Base-by-base conservation (phyloP, 2,329 filamentous ascomycete genomes). In the Mycosphaerelloides madeirae region DNA sequence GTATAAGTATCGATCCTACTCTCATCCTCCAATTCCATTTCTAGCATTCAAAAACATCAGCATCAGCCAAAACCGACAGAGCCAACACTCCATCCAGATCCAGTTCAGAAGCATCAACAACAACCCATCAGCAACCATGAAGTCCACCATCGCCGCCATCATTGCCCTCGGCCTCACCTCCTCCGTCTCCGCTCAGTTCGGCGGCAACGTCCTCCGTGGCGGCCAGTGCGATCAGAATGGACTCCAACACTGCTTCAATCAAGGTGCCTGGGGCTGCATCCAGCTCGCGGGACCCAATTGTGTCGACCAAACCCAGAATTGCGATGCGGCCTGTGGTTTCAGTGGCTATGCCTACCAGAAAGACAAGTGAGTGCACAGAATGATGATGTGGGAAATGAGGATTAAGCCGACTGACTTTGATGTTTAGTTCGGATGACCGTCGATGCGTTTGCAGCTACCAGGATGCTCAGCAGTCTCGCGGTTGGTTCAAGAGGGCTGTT, bases 221-320 rank as follows among this genome's bases (percentile, higher is more conserved):
- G 16, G 18, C 19, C 38, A 41, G 20, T 41, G 38, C 29, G 31
- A 29, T 29, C 14, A 19, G 15, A 29, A 41, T 29, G 38, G 38
- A 6, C 29, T 16, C 3, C 29, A 19, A 29, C 38, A 41, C 29
- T 41, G 38, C 29, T 29, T 31, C n/a, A 32, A 41, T 16, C 38
- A 41, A 20, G 18, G 29, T 3, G 25, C 38, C 8, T 41, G 28
- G 29, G 38, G 38, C 11, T 41, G 38, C 38, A 15, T 41, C 20
- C 38, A 41, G 38, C 25, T 41, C 38, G 38, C 13, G 9, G 38
- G 38, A 6, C 38, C 38, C 14, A 41, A 41, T 16, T 41, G 38
- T 22, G 38, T 41, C n/a, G 29, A 41, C 16, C 38, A 41, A 29
- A 41, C 38, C 4, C 25, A 29, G 6, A 22, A n/a, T 16, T 41